These are phyloP conservation scores for Echites panduratus DNA, from an alignment of 257 asterid genomes.

Conservation along the genomic window DNA sequence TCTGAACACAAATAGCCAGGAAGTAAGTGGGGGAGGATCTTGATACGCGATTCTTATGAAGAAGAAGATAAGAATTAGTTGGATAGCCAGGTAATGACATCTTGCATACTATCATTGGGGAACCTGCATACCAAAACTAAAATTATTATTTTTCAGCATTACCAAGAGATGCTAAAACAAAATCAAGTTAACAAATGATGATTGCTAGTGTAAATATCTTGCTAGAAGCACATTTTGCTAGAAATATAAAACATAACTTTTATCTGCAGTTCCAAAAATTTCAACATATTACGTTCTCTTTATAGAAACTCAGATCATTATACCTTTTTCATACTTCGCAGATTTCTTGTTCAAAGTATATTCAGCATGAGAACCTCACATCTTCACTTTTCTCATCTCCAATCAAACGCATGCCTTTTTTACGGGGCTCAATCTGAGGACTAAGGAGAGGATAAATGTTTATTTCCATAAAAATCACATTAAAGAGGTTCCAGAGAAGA, in stretches of 20 bases:
- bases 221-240: not conserved
- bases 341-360: not conserved
- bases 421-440: too few relatives aligned
- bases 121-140: conserved; percentile 13
- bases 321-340: not conserved
- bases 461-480: not conserved
- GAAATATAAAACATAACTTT: not conserved
- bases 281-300: not conserved
- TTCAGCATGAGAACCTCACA: not conserved
- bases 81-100: conserved; percentile 13
- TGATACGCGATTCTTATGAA: not conserved
- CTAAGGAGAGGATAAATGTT: not conserved
- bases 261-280: not conserved
- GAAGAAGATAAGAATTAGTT: conserved; percentile 1
- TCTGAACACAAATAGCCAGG: conserved; percentile 17
- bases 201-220: not conserved
- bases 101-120: conserved; percentile 11
- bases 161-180: conserved; percentile 5
- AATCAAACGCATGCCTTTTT: not conserved
- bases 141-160: not conserved
- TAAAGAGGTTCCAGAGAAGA: not conserved
- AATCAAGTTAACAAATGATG: not conserved
- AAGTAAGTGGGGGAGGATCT: conserved; percentile 9
- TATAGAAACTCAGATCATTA: not conserved
- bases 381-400: not conserved